These are phyloP conservation scores for Viola pubescens DNA, from an alignment of 441 rosid species.

Conservation along the genomic window DNA sequence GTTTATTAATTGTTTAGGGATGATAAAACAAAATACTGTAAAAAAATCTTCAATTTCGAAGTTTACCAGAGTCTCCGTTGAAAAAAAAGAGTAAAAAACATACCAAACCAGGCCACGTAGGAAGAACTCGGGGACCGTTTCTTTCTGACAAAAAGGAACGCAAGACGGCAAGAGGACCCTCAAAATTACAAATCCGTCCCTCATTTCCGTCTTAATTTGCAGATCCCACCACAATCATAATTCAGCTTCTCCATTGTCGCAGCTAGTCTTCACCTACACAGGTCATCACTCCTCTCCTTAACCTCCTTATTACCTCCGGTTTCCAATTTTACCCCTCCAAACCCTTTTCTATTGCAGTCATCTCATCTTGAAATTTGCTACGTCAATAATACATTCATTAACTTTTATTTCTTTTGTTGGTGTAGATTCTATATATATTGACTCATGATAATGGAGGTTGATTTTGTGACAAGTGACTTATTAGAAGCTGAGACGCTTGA, in stretches of 20 bases:
- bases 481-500: constrained; percentile 52
- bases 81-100: too few species aligned
- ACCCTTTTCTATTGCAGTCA: background rate
- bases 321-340: background rate
- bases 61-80: too few species aligned
- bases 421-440: constrained; percentile 6
- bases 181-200: background rate
- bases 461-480: constrained; percentile 40
- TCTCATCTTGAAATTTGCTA: background rate
- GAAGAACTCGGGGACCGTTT: too few species aligned
- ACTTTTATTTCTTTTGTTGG: background rate
- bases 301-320: background rate
- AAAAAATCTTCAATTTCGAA: too few species aligned
- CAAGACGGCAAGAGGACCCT: background rate
- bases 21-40: too few species aligned
- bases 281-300: constrained; percentile 2
- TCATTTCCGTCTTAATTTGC: background rate
- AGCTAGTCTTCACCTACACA: constrained; percentile 6
- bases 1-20: too few species aligned
- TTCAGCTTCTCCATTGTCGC: constrained; percentile 8
- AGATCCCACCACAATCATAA: background rate
- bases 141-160: too few species aligned
- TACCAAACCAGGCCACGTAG: too few species aligned
- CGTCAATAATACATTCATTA: background rate
- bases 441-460: constrained; percentile 50